Conservation (phyloP, 192 early-diverging fungal genomes). For the Dissophora ornata region DNA sequence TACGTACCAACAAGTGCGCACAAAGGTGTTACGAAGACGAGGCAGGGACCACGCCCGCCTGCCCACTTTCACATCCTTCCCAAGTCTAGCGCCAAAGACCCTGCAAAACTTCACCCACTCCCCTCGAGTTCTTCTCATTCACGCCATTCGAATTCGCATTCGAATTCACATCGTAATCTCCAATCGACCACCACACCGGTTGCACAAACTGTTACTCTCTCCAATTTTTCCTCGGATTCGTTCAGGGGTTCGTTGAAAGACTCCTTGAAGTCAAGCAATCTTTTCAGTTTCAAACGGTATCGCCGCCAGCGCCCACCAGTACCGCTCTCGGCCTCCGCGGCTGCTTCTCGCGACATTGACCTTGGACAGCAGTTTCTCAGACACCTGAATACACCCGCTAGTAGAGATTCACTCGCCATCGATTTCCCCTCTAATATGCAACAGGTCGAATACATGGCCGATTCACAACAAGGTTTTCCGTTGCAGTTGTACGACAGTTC, state of each 20-base stretch:
- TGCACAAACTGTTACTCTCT: constrained; percentile 1
- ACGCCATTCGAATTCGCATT: constrained; percentile 3
- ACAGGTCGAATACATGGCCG: constrained; percentile 31
- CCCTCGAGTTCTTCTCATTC: constrained; percentile 6
- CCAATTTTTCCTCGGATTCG: constrained; percentile 8
- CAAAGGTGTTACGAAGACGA: not conserved
- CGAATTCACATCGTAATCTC: not conserved
- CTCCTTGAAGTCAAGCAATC: not conserved
- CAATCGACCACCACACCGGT: not conserved
- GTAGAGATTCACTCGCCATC: not conserved
- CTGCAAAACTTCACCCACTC: not conserved
- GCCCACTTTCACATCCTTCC: not conserved
- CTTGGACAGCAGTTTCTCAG: not conserved
- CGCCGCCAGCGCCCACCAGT: constrained; percentile 5
- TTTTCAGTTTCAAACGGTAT: constrained; percentile 14
- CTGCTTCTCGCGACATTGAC: constrained; percentile 11
- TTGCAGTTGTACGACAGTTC: constrained; percentile 5
- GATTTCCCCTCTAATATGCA: constrained; percentile 15
- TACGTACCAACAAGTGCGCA: not conserved
- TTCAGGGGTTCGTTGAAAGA: constrained; percentile 1
- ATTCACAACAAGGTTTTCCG: constrained; percentile 3
- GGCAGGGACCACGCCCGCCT: not conserved
- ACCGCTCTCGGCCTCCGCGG: not conserved
- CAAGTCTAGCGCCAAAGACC: not conserved
- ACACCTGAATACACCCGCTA: not conserved